Evolutionary conservation across 1,284 basidiomycete genomes (phyloP).

Genomic region (Fistulina hepatica): DNA sequence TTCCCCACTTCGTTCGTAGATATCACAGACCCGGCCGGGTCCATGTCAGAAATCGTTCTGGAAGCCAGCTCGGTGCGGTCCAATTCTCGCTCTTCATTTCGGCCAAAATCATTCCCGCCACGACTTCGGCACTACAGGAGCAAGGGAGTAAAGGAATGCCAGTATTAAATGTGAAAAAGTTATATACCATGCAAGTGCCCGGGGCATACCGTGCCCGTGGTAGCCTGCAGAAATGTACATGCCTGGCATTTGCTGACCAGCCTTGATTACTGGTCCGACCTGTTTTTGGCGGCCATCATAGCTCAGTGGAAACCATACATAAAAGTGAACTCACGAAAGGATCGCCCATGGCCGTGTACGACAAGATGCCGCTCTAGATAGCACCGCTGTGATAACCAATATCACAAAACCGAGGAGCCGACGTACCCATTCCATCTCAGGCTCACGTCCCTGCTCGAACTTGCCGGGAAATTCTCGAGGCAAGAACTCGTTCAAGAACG

Average conservation of each 20-base stretch:
- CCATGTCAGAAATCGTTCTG: constrained; percentile 23
- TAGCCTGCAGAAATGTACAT: constrained; percentile 73
- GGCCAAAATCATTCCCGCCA: constrained; percentile 53
- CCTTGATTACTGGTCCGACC: constrained; percentile 57
- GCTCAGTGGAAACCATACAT: not conserved
- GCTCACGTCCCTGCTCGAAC: constrained; percentile 34
- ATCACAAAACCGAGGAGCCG: constrained; percentile 7
- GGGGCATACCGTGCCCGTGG: constrained; percentile 73
- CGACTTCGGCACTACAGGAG: constrained; percentile 53
- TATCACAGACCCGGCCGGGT: not conserved
- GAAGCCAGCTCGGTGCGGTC: constrained; percentile 51
- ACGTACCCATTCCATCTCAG: constrained; percentile 68
- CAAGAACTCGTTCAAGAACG: constrained; percentile 44
- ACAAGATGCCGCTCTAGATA: constrained; percentile 72
- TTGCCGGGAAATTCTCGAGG: constrained; percentile 46
- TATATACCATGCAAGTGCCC: constrained; percentile 59
- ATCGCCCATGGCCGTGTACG: constrained; percentile 49
- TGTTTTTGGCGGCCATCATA: constrained; percentile 18
- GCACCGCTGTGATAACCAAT: constrained; percentile 6
- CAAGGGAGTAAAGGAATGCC: constrained; percentile 2
- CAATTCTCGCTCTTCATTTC: constrained; percentile 39
- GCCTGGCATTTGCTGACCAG: too few relatives aligned
- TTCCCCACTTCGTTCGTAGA: too few relatives aligned
- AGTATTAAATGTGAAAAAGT: constrained; percentile 3
- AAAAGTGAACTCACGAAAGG: constrained; percentile 48